Base-by-base conservation (phyloP, 495 filamentous ascomycete genomes). In the Friedmanniomyces simplex region DNA sequence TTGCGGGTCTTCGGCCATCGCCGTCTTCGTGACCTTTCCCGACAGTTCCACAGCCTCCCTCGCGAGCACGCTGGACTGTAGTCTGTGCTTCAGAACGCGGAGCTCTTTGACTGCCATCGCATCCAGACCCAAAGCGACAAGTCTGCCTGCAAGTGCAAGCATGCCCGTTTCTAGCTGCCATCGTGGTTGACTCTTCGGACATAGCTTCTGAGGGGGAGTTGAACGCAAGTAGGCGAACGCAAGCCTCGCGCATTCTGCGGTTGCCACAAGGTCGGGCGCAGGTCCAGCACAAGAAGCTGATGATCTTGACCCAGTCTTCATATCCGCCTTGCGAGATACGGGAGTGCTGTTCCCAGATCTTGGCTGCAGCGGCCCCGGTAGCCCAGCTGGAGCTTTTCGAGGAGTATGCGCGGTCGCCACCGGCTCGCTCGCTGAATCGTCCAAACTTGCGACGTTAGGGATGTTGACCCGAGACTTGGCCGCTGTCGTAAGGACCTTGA, bases 161-260 rank as follows among this genome's bases (percentile, higher is more conserved):
- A 89, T 86, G 7, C 88, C 93, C 56, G 82, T 83, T 65, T 96
- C 91, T 2, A 95, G 73, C 60, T 96, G 90, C 50, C 91, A 72
- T 36, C 76, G 79, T 10, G 83, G 81, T 16, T 80, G 68, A 59
- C 77, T 62, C 71, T 63, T 67, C 61, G 67, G 65, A 46, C 50
- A 65, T 28, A 54, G 54, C 54, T 61, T 78, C 66, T 49, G 72
- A 61, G 71, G 65, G 55, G 87, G 79, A 21, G 86, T 53, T 22
- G 76, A 73, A 50, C 87, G 73, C 43, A 97, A 71, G 49, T 80
- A 83, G 2, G 81, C 75, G 66, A 96, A 85, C 12, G 87, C 84
- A 24, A 86, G 67, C 21, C 86, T 76, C 12, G 85, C 84, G 61
- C 93, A 96, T 72, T 91, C 84, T 28, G 86, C 89, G 18, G 75